A percentile compares a stretch with the other conserved stretches of the same genome.
Conservation (phyloP, 2,329 filamentous ascomycete genomes). For the Chrysoporthe cubensis region DNA sequence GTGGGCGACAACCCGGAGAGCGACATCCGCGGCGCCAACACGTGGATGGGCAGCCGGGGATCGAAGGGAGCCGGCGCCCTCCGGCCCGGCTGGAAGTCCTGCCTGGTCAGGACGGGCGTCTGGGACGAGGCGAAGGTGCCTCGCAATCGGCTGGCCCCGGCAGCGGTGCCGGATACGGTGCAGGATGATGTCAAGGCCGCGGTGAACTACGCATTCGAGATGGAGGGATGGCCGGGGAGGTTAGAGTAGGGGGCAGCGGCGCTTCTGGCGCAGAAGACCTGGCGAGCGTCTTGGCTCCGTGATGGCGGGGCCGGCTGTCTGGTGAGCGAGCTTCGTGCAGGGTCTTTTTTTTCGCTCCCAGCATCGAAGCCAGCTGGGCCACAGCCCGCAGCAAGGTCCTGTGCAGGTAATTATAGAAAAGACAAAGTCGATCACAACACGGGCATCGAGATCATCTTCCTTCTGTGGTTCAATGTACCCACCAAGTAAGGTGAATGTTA, state of each 20-base stretch:
- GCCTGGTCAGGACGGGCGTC: conserved; percentile 82
- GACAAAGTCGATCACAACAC: too few relatives aligned
- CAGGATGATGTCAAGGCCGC: conserved; percentile 77
- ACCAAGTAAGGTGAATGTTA: too few relatives aligned
- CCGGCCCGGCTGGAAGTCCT: conserved; percentile 63
- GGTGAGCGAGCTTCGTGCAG: too few relatives aligned
- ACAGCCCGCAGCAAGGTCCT: too few relatives aligned
- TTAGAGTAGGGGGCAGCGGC: conserved; percentile 7
- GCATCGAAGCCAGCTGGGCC: too few relatives aligned
- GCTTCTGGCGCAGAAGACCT: background rate
- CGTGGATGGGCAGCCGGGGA: conserved; percentile 59
- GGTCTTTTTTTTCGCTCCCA: too few relatives aligned
- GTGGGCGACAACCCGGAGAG: conserved; percentile 88
- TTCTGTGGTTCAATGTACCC: too few relatives aligned
- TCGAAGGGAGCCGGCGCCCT: background rate
- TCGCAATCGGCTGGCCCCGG: background rate
- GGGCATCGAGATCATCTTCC: too few relatives aligned
- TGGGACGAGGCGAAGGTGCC: conserved; percentile 49
- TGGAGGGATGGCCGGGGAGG: conserved; percentile 48
- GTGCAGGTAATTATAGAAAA: too few relatives aligned
- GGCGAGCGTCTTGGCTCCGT: too few relatives aligned
- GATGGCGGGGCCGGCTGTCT: too few relatives aligned
- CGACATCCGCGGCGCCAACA: conserved; percentile 87
- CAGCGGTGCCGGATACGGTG: conserved; percentile 38
- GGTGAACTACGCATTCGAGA: conserved; percentile 74